These are phyloP conservation scores for Podospora didyma DNA, from an alignment of 495 filamentous ascomycete genomes.

Conservation along the genomic window DNA sequence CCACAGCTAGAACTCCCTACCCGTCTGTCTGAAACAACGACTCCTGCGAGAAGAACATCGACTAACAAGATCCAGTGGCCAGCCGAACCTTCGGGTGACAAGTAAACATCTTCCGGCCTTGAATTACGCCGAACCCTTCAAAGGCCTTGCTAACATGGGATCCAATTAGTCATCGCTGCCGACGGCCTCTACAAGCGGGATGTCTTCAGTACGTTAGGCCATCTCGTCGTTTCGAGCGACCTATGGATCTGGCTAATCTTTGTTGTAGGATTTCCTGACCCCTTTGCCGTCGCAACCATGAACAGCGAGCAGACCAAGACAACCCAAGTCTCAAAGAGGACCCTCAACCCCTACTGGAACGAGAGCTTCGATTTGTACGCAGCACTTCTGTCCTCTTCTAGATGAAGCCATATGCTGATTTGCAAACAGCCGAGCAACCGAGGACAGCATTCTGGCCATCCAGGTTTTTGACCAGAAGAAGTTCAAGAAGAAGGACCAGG, in stretches of 20 bases:
- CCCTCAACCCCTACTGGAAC: constrained; percentile 98
- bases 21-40: neutral
- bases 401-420: constrained; percentile 19
- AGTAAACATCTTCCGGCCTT: constrained; percentile 42
- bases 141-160: constrained; percentile 17
- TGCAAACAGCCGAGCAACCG: constrained; percentile 66
- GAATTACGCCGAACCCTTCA: neutral
- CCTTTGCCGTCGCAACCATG: constrained; percentile 94
- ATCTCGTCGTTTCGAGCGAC: neutral
- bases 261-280: constrained; percentile 82
- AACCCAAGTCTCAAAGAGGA: constrained; percentile 92
- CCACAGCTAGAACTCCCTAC: neutral
- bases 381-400: neutral
- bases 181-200: constrained; percentile 98
- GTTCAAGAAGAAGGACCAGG: constrained; percentile 99
- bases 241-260: constrained; percentile 1
- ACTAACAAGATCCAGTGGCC: constrained; percentile 32
- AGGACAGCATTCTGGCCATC: constrained; percentile 93
- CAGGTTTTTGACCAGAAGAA: constrained; percentile 99
- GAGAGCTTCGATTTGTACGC: constrained; percentile 94
- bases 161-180: constrained; percentile 91
- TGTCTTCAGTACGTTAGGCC: constrained; percentile 80
- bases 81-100: constrained; percentile 62
- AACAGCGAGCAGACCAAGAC: constrained; percentile 96
- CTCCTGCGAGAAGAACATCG: constrained; percentile 1